Conservation (phyloP, 1,284 basidiomycete genomes). For the Waitea zeae region DNA sequence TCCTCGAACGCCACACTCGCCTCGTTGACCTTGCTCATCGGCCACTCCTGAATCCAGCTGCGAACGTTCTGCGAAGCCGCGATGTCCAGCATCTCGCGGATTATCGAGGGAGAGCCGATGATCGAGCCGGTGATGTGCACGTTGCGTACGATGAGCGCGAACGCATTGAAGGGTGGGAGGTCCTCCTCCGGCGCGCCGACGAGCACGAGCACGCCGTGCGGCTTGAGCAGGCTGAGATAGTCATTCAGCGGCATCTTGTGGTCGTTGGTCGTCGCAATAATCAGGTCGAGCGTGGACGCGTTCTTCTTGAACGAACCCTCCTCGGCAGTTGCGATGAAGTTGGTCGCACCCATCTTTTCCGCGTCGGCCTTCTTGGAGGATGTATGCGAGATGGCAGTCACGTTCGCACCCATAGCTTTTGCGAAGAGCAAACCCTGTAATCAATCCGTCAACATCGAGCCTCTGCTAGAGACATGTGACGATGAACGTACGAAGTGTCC, state of each 20-base stretch:
- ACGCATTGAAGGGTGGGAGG: conserved; percentile 18
- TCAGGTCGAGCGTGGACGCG: conserved; percentile 35
- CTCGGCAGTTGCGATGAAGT: conserved; percentile 25
- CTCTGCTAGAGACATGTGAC: conserved; percentile 9
- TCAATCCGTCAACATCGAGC: conserved; percentile 8
- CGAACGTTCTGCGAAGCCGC: neutral
- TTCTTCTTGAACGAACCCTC: conserved; percentile 18
- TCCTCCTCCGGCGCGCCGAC: conserved; percentile 33
- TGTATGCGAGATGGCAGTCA: conserved; percentile 52
- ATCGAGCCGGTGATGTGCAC: neutral
- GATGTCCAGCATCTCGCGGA: neutral
- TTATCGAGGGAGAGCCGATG: neutral
- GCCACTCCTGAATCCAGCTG: neutral
- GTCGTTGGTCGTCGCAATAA: conserved; percentile 31
- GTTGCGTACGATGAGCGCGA: conserved; percentile 13
- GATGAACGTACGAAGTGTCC: conserved; percentile 15
- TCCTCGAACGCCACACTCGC: neutral
- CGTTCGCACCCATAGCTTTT: conserved; percentile 39
- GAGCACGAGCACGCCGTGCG: conserved; percentile 35
- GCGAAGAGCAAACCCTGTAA: conserved; percentile 33
- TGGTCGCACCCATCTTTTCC: conserved; percentile 39
- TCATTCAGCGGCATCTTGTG: conserved; percentile 15
- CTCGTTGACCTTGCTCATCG: neutral
- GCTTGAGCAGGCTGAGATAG: conserved; percentile 27
- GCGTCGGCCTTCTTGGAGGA: conserved; percentile 45